Evolutionary conservation across 192 early-diverging fungal species (phyloP).

Genomic region (Rhizophagus sp.): DNA sequence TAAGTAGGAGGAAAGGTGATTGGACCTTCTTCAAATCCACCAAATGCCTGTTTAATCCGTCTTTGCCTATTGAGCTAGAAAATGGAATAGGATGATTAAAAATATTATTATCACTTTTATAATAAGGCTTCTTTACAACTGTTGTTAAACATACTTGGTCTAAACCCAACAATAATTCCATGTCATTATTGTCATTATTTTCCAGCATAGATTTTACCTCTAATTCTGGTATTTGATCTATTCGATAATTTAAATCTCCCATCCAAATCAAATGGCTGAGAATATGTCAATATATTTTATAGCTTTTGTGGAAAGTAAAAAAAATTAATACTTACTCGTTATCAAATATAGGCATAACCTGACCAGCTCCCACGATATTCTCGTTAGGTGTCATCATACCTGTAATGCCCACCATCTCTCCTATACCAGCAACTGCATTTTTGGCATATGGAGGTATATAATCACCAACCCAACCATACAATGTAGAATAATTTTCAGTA

Average conservation of each 20-base stretch:
- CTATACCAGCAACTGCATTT: slow-evolving; percentile 7
- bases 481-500: slow-evolving; percentile 3
- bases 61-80: slow-evolving; percentile 65
- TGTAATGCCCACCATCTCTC: slow-evolving; percentile 30
- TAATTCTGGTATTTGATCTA: slow-evolving; percentile 60
- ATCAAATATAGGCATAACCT: slow-evolving; percentile 59
- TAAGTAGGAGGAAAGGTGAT: slow-evolving; percentile 88
- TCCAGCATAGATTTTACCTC: slow-evolving; percentile 59
- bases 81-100: background rate
- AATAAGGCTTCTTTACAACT: background rate
- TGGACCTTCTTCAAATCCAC: slow-evolving; percentile 79
- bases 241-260: slow-evolving; percentile 95
- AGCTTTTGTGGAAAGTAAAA: background rate
- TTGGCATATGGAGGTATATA: slow-evolving; percentile 21
- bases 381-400: slow-evolving; percentile 24
- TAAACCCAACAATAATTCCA: slow-evolving; percentile 65
- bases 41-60: slow-evolving; percentile 68
- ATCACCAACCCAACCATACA: slow-evolving; percentile 21
- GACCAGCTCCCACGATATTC: background rate
- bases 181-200: slow-evolving; percentile 57
- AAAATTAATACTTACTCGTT: slow-evolving; percentile 54
- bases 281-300: background rate
- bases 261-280: slow-evolving; percentile 82
- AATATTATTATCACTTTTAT: background rate
- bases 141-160: slow-evolving; percentile 66